phyloP scores from a whole-genome alignment of 352 stramenopile genomes.

The Peronospora tabacina region DNA sequence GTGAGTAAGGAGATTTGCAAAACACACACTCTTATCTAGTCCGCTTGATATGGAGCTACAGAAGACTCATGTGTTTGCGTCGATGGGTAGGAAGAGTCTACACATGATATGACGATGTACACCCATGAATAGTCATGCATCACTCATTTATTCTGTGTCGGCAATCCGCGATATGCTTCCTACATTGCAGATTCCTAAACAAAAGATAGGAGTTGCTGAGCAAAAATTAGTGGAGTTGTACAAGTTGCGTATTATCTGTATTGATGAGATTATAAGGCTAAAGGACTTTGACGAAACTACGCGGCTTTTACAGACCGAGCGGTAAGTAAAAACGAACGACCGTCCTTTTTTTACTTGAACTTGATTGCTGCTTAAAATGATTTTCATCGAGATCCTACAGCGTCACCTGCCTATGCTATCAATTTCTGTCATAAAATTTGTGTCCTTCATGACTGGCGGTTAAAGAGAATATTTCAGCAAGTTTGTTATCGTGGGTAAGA shows the following conservation, averaged over 20 bases:
- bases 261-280: slow-evolving; percentile 78
- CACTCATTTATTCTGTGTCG: slow-evolving; percentile 65
- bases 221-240: slow-evolving; percentile 62
- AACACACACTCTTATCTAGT: slow-evolving; percentile 23
- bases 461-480: slow-evolving; percentile 35
- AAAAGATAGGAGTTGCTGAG: slow-evolving; percentile 73
- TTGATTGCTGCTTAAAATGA: slow-evolving; percentile 61
- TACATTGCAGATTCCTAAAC: slow-evolving; percentile 76
- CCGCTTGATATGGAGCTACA: slow-evolving; percentile 66
- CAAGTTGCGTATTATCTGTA: slow-evolving; percentile 65
- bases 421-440: slow-evolving; percentile 75
- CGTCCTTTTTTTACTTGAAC: slow-evolving; percentile 55
- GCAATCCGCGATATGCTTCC: slow-evolving; percentile 76
- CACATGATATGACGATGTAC: slow-evolving; percentile 70
- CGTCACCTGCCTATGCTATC: slow-evolving; percentile 71
- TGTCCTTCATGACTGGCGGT: slow-evolving; percentile 78
- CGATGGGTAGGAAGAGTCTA: slow-evolving; percentile 78
- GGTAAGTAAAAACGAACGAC: slow-evolving; percentile 84
- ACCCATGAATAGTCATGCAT: slow-evolving; percentile 64
- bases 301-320: slow-evolving; percentile 74
- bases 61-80: slow-evolving; percentile 57
- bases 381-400: slow-evolving; percentile 80
- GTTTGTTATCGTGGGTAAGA: slow-evolving; percentile 51
- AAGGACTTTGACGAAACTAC: slow-evolving; percentile 70
- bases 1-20: slow-evolving; percentile 7